Evolutionary conservation across 2,329 filamentous ascomycete genomes (phyloP).

Genomic region (Gyromitra esculenta): DNA sequence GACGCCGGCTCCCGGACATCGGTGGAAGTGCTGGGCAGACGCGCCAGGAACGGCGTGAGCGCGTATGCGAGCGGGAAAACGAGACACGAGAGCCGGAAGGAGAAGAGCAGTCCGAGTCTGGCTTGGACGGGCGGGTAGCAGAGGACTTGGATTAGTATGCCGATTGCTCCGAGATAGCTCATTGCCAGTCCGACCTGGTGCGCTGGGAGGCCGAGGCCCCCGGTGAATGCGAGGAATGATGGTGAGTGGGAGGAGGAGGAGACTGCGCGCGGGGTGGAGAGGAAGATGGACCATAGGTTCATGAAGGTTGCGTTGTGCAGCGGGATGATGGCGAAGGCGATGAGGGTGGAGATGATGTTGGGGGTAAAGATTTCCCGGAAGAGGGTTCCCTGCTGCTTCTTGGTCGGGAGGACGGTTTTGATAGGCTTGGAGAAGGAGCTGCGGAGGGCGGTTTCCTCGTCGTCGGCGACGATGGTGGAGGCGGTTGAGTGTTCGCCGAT

Average conservation of each 20-base stretch:
- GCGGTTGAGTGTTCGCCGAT: slow-evolving; percentile 53
- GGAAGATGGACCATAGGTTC: slow-evolving; percentile 78
- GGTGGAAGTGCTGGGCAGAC: slow-evolving; percentile 68
- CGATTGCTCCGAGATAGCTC: slow-evolving; percentile 77
- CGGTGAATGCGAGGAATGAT: slow-evolving; percentile 69
- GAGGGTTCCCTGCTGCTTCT: slow-evolving; percentile 52
- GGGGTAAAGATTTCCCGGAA: slow-evolving; percentile 68
- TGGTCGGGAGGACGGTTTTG: slow-evolving; percentile 51
- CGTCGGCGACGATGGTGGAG: slow-evolving; percentile 62
- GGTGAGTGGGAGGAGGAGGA: slow-evolving; percentile 62
- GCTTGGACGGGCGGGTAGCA: slow-evolving; percentile 75
- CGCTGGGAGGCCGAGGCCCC: slow-evolving; percentile 78
- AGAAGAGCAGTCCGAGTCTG: slow-evolving; percentile 73
- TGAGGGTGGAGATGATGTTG: slow-evolving; percentile 67
- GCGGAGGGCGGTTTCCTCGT: slow-evolving; percentile 45
- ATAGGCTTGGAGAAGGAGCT: slow-evolving; percentile 54
- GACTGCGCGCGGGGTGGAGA: slow-evolving; percentile 73
- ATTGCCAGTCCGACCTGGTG: slow-evolving; percentile 79
- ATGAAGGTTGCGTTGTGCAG: slow-evolving; percentile 81
- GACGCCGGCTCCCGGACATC: slow-evolving; percentile 64
- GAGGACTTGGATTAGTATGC: slow-evolving; percentile 76
- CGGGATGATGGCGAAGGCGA: slow-evolving; percentile 74
- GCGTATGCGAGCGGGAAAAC: slow-evolving; percentile 77
- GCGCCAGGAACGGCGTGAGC: slow-evolving; percentile 74
- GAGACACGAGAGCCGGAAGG: slow-evolving; percentile 74